Base-by-base conservation (phyloP, 2,329 filamentous ascomycete genomes). In the Fusarium multiceps region DNA sequence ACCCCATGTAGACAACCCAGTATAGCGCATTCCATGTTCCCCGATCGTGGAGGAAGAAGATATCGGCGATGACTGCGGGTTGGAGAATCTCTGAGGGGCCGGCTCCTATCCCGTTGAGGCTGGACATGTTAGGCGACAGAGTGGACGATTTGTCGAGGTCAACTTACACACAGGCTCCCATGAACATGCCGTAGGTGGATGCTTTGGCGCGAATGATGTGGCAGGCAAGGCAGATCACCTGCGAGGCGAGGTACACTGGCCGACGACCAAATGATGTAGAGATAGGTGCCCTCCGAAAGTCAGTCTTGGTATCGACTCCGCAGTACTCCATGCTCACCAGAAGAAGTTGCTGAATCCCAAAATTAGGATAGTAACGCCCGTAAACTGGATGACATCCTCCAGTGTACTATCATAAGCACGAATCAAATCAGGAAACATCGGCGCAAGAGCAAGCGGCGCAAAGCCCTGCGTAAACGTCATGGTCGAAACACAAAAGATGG, bases 21-120 rank as follows among this genome's bases (percentile, higher is more conserved):
- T 69, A 69, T 37, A 69, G 18, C 6, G 67, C 60, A 23, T 69
- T 69, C 67, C 67, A 69, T 30, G 55, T 69, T 20, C 67, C 66
- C 7, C 67, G 56, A 13, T 69, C 67, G 43, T 69, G 66, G 4
- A 69, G 67, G 46, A 69, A 69, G 42, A 63, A 69, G 14, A 69
- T 69, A 9, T 69, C 67, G n/a, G 66, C 66, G 11, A 69, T 69
- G 54, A 69, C 43, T 30, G 51, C 56, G 7, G 67, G 67, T 49
- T 69, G 67, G 6, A 69, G 41, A 3, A 54, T 69, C 14, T 69
- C 67, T 3, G 51, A 51, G 9, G 66, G 67, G 1, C 67, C 66
- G 7, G 67, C 61, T 1, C 67, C 67, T 1, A 69, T 58, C 16
- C 67, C 67, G 10, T 55, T 60, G 4, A 60, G 42, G 0, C 58